These are phyloP conservation scores for Alternaria arborescens DNA, from an alignment of 2,329 filamentous ascomycete species.

Conservation along the genomic window DNA sequence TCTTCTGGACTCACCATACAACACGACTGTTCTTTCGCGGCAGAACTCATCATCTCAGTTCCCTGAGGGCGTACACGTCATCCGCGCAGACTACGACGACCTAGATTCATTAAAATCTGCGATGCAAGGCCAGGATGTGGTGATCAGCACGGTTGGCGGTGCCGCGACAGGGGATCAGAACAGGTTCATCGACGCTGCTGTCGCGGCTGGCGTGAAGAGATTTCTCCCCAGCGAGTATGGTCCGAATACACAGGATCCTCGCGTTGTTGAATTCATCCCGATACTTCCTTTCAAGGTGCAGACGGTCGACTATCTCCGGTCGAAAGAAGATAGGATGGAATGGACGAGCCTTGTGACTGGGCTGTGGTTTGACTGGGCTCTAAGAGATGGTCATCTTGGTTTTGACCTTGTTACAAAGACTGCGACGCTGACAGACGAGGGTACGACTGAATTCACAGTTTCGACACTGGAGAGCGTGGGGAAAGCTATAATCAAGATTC, in stretches of 20 bases:
- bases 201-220: neutral
- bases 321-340: neutral
- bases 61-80: neutral
- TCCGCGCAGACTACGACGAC: neutral
- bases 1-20: rapidly evolving
- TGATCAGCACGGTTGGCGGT: neutral
- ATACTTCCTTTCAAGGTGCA: neutral
- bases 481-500: neutral
- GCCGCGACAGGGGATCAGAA: neutral
- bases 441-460: neutral
- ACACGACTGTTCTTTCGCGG: neutral
- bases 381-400: neutral
- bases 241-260: constrained; percentile 16
- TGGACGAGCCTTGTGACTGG: neutral
- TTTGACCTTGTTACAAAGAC: neutral
- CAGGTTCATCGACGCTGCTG: neutral
- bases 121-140: neutral
- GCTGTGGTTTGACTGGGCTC: neutral
- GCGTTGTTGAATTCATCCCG: neutral
- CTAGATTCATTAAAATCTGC: neutral
- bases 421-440: neutral
- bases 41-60: neutral
- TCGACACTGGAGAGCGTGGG: neutral
- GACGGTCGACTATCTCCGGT: neutral
- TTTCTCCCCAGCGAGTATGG: neutral